Base-by-base conservation (phyloP, 2,329 filamentous ascomycete genomes). In the Diaporthe vexans region DNA sequence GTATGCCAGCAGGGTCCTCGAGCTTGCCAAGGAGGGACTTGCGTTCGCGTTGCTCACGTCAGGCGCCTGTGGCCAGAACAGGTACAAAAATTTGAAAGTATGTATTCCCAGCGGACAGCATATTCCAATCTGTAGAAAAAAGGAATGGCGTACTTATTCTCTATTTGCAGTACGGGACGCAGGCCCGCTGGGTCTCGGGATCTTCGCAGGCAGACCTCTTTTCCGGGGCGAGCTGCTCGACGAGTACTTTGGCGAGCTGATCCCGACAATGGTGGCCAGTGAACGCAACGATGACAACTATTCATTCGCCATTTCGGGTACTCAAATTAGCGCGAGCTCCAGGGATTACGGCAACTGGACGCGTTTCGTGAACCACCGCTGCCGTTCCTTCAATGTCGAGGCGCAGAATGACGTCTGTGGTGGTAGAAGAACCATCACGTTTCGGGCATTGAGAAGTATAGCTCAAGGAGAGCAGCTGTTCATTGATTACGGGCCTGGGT, bases 301-400 rank as follows among this genome's bases (percentile, higher is more conserved):
- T 11, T 3, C 11, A 40, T 54, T 73, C 17, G 3, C 40, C 5
- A 57, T 58, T 37, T 4, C 1, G 40, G 40, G 40, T 43, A 17
- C 40, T 15, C 6, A 8, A 24, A 21, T n/a, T 10, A 13, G 8
- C 9, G 33, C 26, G 2, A 21, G 61, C 7, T 52, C 61, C 8
- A 48, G 17, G n/a, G 26, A 33, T 17, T 73, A 68, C 26, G 71
- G 61, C 4, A 73, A 73, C 11, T 73, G 71, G 71, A 73, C 71
- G 17, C 59, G 71, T 11, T 73, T 73, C 19, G 29, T 73, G 3
- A 67, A 65, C 29, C 71, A 73, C 40, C 37, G 37, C 40, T 73
- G 71, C 6, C 8, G 3, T 1, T 7, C 8, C 2, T 33, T 5
- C 52, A 73, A 73, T 59, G 21, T 73, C 48, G 21, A 48, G 1